phyloP scores from a whole-genome alignment of 805 yeast genomes.

The Candida caryicola region DNA sequence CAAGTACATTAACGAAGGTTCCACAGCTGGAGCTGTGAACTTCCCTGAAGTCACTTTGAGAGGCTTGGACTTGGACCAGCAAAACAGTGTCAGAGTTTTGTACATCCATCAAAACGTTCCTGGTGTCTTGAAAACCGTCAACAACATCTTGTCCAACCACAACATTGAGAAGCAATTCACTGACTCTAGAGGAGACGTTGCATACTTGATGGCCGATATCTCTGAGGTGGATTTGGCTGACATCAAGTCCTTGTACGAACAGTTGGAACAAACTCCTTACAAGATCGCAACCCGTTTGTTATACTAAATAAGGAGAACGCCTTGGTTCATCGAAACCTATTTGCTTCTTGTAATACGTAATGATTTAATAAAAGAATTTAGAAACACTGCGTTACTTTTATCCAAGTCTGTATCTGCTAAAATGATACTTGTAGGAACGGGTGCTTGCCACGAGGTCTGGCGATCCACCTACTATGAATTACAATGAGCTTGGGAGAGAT shows the following conservation, averaged over 20 bases:
- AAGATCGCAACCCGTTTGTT: slow-evolving; percentile 87
- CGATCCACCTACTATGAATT: no score
- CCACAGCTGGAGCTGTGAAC: slow-evolving; percentile 91
- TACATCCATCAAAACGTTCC: slow-evolving; percentile 98
- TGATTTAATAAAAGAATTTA: no score
- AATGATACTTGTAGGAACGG: no score
- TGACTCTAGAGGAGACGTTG: slow-evolving; percentile 94
- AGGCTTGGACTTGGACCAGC: slow-evolving; percentile 82
- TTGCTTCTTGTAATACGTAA: background rate
- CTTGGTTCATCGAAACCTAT: background rate
- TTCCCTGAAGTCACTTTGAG: slow-evolving; percentile 97
- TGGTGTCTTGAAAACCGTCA: slow-evolving; percentile 96
- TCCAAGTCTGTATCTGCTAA: no score
- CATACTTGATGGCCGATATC: slow-evolving; percentile 97
- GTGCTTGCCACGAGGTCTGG: no score
- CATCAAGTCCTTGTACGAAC: slow-evolving; percentile 79
- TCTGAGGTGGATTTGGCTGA: slow-evolving; percentile 78
- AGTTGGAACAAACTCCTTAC: slow-evolving; percentile 84
- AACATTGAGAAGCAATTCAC: slow-evolving; percentile 97
- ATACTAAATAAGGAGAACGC: slow-evolving; percentile 45
- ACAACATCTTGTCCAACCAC: slow-evolving; percentile 89
- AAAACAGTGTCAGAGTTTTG: slow-evolving; percentile 85
- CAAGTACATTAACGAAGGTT: slow-evolving; percentile 94
- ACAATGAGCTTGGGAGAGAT: no score
- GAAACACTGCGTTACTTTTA: no score